phyloP scores from a whole-genome alignment of 306 rosid species.

The Vigna angularis region DNA sequence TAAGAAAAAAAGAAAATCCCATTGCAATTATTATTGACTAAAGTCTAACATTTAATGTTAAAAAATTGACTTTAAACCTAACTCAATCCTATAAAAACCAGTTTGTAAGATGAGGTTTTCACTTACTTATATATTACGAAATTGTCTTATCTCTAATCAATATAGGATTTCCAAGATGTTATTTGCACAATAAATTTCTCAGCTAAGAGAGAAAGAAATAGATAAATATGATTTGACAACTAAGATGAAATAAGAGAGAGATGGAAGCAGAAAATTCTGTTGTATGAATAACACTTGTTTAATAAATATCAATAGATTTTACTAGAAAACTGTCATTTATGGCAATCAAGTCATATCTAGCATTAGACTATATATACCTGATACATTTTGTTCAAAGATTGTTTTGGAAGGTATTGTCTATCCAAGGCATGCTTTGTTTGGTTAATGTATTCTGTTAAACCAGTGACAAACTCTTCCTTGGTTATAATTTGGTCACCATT shows the following conservation, averaged over 20 bases:
- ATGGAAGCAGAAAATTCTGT: background rate
- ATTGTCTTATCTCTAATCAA: too few species aligned
- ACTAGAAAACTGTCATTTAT: background rate
- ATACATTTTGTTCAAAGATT: conserved; percentile 52
- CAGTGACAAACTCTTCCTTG: conserved; percentile 64
- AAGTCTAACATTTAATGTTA: too few species aligned
- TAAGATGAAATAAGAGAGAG: background rate
- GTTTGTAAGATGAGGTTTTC: too few species aligned
- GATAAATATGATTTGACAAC: background rate
- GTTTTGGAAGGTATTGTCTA: conserved; percentile 49
- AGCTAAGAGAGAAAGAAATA: background rate
- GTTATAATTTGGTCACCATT: conserved; percentile 57
- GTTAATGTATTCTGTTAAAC: conserved; percentile 59
- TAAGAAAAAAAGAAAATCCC: conserved; percentile 3
- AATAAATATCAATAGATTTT: background rate
- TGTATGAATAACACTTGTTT: background rate
- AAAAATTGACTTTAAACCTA: too few species aligned
- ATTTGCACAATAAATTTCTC: background rate
- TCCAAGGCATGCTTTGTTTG: conserved; percentile 57
- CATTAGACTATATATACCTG: conserved; percentile 41
- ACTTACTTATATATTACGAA: too few species aligned
- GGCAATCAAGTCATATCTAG: conserved; percentile 19
- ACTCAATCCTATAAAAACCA: too few species aligned
- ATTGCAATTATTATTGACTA: background rate
- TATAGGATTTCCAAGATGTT: background rate